These are phyloP conservation scores for Dorcoceras hygrometricum DNA, from an alignment of 257 asterid genomes.

Conservation along the genomic window DNA sequence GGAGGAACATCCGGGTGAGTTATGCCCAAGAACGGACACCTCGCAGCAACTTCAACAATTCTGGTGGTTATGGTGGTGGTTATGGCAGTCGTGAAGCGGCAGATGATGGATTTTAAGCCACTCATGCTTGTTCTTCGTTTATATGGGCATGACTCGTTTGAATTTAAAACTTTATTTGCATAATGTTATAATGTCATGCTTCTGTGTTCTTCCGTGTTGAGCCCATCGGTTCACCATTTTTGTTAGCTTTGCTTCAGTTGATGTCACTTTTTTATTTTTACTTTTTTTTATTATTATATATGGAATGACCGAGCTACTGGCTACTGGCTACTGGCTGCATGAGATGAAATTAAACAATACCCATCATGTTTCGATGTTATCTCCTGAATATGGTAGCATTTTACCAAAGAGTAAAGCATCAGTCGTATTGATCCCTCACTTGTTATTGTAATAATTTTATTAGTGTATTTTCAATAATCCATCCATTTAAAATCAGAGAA, in stretches of 20 bases:
- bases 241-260: neutral
- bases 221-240: neutral
- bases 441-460: no score
- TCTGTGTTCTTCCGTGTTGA: neutral
- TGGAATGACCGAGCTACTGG: neutral
- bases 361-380: no score
- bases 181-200: neutral
- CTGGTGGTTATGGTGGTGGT: conserved; percentile 41
- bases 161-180: conserved; percentile 10
- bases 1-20: conserved; percentile 75
- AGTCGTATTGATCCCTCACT: no score
- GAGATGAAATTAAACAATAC: no score
- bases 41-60: conserved; percentile 34
- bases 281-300: no score
- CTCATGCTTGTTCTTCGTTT: conserved; percentile 24
- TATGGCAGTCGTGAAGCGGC: conserved; percentile 30
- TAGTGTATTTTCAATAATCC: no score
- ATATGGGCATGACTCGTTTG: conserved; percentile 29
- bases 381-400: no score
- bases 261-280: no score
- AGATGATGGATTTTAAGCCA: conserved; percentile 34
- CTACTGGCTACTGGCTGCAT: neutral
- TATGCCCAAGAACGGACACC: conserved; percentile 62
- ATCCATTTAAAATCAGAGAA: no score
- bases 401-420: no score